These are phyloP conservation scores for Colletotrichum eremochloae DNA, from an alignment of 2,329 filamentous ascomycete genomes.

Conservation along the genomic window DNA sequence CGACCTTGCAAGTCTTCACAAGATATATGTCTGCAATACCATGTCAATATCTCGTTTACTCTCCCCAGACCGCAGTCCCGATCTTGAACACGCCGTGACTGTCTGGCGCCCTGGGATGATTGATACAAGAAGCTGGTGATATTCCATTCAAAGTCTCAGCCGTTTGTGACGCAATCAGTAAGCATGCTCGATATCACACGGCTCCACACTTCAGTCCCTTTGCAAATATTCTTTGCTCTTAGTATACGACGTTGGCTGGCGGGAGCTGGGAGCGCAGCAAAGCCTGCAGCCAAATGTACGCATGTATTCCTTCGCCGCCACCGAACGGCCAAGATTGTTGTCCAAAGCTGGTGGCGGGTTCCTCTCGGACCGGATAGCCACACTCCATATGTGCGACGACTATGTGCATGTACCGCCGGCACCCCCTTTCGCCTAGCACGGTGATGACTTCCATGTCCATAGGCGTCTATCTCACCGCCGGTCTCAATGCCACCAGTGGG, in stretches of 20 bases:
- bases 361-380: not conserved
- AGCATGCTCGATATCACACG: not conserved
- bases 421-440: not conserved
- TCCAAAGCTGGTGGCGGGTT: not conserved
- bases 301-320: not conserved
- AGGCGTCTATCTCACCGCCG: not conserved
- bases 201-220: not conserved
- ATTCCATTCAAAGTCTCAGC: too few species aligned
- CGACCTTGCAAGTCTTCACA: not conserved
- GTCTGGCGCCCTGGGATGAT: not conserved
- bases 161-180: not conserved
- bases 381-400: too few species aligned
- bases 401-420: too few species aligned
- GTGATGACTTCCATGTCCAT: not conserved
- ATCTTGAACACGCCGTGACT: not conserved
- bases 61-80: not conserved
- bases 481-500: not conserved
- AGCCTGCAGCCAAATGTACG: too few species aligned
- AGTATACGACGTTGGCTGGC: not conserved
- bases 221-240: not conserved
- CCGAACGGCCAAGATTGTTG: not conserved
- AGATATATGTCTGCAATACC: not conserved
- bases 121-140: not conserved
- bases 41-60: not conserved
- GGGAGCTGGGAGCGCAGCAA: not conserved